Evolutionary conservation across 2,329 filamentous ascomycete genomes (phyloP).

Genomic region (Aschersonia sp.): DNA sequence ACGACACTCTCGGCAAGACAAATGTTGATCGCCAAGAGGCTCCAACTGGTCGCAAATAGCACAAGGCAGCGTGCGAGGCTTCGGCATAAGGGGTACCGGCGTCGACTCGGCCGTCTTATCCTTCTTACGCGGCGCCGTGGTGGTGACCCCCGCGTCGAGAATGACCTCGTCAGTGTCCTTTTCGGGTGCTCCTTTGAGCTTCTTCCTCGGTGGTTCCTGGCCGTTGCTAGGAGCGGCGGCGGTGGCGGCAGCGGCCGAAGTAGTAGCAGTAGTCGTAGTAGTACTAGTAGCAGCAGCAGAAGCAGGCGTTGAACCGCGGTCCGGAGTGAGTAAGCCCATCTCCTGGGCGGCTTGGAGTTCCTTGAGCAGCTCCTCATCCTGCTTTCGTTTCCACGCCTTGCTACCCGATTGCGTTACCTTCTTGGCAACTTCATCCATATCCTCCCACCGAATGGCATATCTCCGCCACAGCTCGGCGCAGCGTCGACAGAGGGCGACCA

Average conservation of each 20-base stretch:
- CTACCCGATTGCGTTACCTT: slow-evolving; percentile 70
- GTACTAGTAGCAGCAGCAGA: too few species aligned
- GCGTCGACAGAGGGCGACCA: slow-evolving; percentile 75
- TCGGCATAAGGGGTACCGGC: slow-evolving; percentile 60
- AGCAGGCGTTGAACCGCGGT: slow-evolving; percentile 23
- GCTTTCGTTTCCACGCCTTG: slow-evolving; percentile 72
- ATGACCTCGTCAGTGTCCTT: slow-evolving; percentile 32
- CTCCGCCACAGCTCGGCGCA: slow-evolving; percentile 91
- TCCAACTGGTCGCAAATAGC: slow-evolving; percentile 70
- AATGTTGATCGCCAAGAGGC: slow-evolving; percentile 53
- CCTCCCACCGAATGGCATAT: slow-evolving; percentile 92
- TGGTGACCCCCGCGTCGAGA: slow-evolving; percentile 29
- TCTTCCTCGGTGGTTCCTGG: slow-evolving; percentile 48
- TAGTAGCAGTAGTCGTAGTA: too few species aligned
- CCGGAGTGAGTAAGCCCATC: slow-evolving; percentile 29
- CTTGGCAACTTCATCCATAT: slow-evolving; percentile 79
- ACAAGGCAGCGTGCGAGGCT: slow-evolving; percentile 67
- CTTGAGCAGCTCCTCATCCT: slow-evolving; percentile 80
- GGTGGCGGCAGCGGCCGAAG: too few species aligned
- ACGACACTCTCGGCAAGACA: slow-evolving; percentile 77
- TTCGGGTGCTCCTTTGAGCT: slow-evolving; percentile 42
- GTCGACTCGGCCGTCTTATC: slow-evolving; percentile 41
- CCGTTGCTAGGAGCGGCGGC: slow-evolving; percentile 10
- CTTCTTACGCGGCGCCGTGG: slow-evolving; percentile 39
- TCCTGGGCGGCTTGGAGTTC: slow-evolving; percentile 56